Evolutionary conservation across 306 rosid species (phyloP), one percentile per base, ranked within the genome.

Genomic region (Inga laurina): DNA sequence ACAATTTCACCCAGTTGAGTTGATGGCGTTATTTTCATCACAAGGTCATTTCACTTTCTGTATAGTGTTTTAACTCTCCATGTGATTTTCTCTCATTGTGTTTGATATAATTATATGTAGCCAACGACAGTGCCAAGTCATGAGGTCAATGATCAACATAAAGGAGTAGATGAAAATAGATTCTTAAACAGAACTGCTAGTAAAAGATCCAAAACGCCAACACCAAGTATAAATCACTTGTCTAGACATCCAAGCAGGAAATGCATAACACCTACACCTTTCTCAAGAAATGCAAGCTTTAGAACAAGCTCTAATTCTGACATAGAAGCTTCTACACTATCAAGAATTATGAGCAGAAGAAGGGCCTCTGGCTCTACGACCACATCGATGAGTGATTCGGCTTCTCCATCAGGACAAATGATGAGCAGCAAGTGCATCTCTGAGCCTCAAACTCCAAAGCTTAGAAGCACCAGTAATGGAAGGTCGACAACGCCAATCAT

Each of bases 131-230:
- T 84, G 7, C n/a, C 77, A 49, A n/a, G 71, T 9, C 66, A 65
- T 44, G 84, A 72, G 61, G 52, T 77, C 3, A 70, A 57, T 72
- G 81, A 81, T 11, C 84, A 82, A 67, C 84, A 83, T 74, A 87
- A 62, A 57, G 88, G 89, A 82, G 74, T 48, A 39, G 95, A 88
- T 24, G 99, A 88, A n/a, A 81, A 11, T 24, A 11, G 14, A 24
- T 61, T 76, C 37, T 81, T 81, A 34, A 86, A 91, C 54, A 85
- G 88, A 82, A 34, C 51, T 73, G 44, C 9, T 70, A 87, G 85
- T 65, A 86, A 95, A 79, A 92, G 95, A 87, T 83, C 90, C 16
- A 89, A 88, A 67, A 94, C 98, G 2, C 98, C 97, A 7, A 85
- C 89, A 37, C 97, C 94, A 59, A 82, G 62, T 69, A 67, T 44